Conservation (phyloP, 352 stramenopile species). For the Phytopythium vexans region DNA sequence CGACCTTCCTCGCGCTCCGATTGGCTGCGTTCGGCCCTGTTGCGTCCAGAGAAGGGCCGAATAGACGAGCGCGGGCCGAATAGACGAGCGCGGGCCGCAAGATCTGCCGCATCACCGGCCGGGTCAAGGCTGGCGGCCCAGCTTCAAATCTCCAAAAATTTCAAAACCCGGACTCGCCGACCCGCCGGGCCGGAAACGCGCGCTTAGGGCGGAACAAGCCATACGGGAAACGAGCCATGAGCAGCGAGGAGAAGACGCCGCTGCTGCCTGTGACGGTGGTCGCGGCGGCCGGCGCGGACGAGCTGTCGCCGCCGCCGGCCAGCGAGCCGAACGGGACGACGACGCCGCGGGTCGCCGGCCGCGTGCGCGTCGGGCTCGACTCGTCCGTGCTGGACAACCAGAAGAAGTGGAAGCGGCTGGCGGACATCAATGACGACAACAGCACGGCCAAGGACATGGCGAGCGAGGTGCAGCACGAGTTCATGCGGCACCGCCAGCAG, state of each 20-base stretch:
- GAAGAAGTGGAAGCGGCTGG: slow-evolving; percentile 79
- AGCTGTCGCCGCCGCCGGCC: neutral
- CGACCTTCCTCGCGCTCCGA: too few relatives aligned
- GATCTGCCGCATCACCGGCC: too few relatives aligned
- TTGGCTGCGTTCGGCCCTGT: too few relatives aligned
- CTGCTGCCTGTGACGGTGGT: slow-evolving; percentile 15
- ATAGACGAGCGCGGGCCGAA: too few relatives aligned
- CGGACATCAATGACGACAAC: slow-evolving; percentile 75
- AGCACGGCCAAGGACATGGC: slow-evolving; percentile 84
- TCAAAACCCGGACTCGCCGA: too few relatives aligned
- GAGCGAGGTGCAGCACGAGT: slow-evolving; percentile 69
- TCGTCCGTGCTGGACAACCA: slow-evolving; percentile 70
- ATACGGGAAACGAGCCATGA: neutral
- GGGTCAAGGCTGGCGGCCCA: too few relatives aligned
- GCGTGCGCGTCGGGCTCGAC: slow-evolving; percentile 59
- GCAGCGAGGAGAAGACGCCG: slow-evolving; percentile 34
- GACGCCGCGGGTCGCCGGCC: slow-evolving; percentile 10
- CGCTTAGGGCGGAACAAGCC: neutral
- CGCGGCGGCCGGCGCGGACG: neutral
- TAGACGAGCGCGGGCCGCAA: too few relatives aligned
- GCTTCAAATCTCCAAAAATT: too few relatives aligned
- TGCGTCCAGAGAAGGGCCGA: too few relatives aligned
- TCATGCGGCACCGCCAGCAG: slow-evolving; percentile 56
- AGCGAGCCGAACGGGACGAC: neutral
- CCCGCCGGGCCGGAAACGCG: too few relatives aligned